Percentiles rank a stretch among this genome's conserved stretches.
phyloP scores from a whole-genome alignment of 768 basidiomycete genomes.

The Mycena belliarum region DNA sequence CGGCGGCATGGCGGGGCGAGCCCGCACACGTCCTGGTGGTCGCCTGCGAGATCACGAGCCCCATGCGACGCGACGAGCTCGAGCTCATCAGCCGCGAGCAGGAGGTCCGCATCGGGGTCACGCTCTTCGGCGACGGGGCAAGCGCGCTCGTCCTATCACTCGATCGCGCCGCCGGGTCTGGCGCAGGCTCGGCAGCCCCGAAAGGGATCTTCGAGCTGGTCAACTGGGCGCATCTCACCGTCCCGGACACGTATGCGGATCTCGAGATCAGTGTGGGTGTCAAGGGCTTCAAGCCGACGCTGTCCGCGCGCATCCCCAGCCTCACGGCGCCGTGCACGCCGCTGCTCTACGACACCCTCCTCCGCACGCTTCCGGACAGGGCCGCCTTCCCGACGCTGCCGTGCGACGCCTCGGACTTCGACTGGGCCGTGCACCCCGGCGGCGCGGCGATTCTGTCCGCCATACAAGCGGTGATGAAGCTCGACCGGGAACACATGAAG shows the following conservation, averaged over 20 bases:
- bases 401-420: conserved; percentile 1
- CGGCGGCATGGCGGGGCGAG: conserved; percentile 5
- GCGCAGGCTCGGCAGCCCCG: background rate
- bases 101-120: conserved; percentile 6
- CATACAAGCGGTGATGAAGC: background rate
- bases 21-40: conserved; percentile 5
- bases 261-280: conserved; percentile 1
- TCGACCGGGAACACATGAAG: conserved; percentile 2
- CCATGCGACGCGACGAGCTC: conserved; percentile 6
- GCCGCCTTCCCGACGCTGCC: background rate
- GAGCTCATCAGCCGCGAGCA: conserved; percentile 8
- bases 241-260: conserved; percentile 2
- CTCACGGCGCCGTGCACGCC: conserved; percentile 1
- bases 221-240: conserved; percentile 5
- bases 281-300: background rate
- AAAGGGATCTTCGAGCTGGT: conserved; percentile 13
- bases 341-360: conserved; percentile 2
- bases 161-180: background rate
- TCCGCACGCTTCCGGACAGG: background rate
- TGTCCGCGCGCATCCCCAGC: background rate
- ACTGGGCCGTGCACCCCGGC: conserved; percentile 15
- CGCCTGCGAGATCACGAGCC: conserved; percentile 14
- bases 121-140: conserved; percentile 13
- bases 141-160: conserved; percentile 8
- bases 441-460: conserved; percentile 1